phyloP scores from a whole-genome alignment of 2,329 filamentous ascomycete species.

The Botrytis tulipae region DNA sequence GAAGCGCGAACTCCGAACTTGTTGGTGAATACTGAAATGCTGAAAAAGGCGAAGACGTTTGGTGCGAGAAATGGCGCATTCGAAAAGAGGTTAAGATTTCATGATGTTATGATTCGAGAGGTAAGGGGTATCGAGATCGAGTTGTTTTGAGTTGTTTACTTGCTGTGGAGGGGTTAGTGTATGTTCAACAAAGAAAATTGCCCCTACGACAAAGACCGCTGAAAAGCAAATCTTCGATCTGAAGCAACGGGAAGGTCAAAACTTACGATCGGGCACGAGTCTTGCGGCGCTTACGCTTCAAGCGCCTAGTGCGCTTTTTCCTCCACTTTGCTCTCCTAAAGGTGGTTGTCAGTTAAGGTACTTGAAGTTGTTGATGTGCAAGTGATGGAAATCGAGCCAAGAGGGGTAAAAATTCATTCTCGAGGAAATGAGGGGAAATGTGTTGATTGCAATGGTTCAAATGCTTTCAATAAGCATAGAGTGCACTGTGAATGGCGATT shows the following conservation, averaged over 20 bases:
- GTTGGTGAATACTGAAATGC: conserved; percentile 35
- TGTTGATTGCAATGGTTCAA: neutral
- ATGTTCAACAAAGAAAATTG: neutral
- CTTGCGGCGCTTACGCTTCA: conserved; percentile 99
- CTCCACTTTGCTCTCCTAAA: conserved; percentile 94
- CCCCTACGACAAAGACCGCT: conserved; percentile 6
- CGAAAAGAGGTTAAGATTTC: conserved; percentile 39
- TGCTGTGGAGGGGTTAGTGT: conserved; percentile 38
- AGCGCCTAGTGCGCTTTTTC: conserved; percentile 99
- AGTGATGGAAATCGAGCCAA: neutral
- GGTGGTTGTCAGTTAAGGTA: neutral
- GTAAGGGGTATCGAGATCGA: conserved; percentile 44
- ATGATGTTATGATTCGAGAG: conserved; percentile 38
- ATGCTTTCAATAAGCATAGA: neutral
- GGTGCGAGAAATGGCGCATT: conserved; percentile 40
- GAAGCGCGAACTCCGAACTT: conserved; percentile 35
- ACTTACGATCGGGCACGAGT: conserved; percentile 95
- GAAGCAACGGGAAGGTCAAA: conserved; percentile 10
- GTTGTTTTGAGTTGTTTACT: conserved; percentile 45
- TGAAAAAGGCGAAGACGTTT: conserved; percentile 39
- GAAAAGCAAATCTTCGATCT: no score
- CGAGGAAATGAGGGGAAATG: neutral
- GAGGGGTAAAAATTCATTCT: neutral
- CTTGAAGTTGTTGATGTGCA: conserved; percentile 11
- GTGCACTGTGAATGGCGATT: neutral